phyloP scores from a whole-genome alignment of 2,329 filamentous ascomycete species.

The Bipolaris victoriae region DNA sequence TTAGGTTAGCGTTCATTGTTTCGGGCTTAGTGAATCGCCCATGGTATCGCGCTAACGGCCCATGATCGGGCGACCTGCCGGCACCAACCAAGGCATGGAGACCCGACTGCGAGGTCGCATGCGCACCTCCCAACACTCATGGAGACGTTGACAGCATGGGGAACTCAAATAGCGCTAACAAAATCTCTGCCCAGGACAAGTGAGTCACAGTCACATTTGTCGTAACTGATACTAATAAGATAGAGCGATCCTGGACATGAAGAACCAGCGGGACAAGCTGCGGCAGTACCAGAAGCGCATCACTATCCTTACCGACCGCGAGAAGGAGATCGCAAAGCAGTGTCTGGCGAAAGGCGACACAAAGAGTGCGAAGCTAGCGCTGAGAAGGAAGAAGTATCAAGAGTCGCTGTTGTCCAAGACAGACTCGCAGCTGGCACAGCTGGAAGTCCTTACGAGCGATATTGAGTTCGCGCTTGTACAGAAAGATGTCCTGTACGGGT shows the following conservation, averaged over 20 bases:
- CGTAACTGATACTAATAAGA: conserved; percentile 12
- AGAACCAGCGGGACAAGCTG: conserved; percentile 95
- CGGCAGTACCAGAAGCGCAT: conserved; percentile 96
- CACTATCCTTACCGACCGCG: conserved; percentile 80
- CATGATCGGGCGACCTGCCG: neutral
- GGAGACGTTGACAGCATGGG: conserved; percentile 60
- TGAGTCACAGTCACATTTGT: conserved; percentile 51
- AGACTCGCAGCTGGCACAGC: conserved; percentile 89
- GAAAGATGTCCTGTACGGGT: conserved; percentile 91
- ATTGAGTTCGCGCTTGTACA: conserved; percentile 97
- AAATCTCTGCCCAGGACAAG: conserved; percentile 85
- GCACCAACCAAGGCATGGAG: conserved; percentile 36
- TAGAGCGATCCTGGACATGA: conserved; percentile 96
- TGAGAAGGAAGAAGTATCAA: conserved; percentile 96
- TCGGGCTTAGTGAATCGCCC: too few relatives aligned
- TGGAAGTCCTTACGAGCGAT: conserved; percentile 84
- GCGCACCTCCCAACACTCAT: conserved; percentile 27
- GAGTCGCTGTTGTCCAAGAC: conserved; percentile 87
- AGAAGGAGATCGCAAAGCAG: conserved; percentile 83
- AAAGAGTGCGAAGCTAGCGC: conserved; percentile 79
- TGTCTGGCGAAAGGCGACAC: conserved; percentile 84
- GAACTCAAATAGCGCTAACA: conserved; percentile 67
- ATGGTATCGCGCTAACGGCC: neutral
- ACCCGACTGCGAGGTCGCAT: conserved; percentile 14
- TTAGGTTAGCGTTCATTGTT: too few relatives aligned